phyloP scores from a whole-genome alignment of 495 filamentous ascomycete genomes.

The Penicillium fimorum region DNA sequence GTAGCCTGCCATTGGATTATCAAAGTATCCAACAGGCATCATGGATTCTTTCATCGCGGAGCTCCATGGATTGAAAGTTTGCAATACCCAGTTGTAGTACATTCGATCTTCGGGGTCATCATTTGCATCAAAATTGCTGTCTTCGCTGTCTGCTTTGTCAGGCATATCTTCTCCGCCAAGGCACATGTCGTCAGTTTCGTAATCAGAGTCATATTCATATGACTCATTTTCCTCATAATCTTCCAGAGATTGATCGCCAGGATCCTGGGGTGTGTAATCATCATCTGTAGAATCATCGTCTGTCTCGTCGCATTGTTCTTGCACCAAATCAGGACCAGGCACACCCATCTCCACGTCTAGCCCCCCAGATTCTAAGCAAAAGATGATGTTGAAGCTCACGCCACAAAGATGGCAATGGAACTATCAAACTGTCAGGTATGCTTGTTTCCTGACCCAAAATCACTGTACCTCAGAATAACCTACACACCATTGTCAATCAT shows the following conservation, averaged over 20 bases:
- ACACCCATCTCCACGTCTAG: too few relatives aligned
- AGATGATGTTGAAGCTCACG: constrained; percentile 31
- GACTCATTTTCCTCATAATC: neutral
- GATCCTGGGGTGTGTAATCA: constrained; percentile 7
- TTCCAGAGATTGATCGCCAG: neutral
- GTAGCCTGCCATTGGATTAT: constrained; percentile 26
- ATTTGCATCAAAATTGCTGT: neutral
- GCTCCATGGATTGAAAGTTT: neutral
- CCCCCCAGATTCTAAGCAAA: constrained; percentile 19
- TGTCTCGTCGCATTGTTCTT: constrained; percentile 8
- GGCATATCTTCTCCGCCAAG: neutral
- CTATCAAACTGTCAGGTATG: constrained; percentile 5
- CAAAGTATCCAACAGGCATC: constrained; percentile 15
- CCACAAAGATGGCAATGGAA: constrained; percentile 26
- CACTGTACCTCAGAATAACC: constrained; percentile 11
- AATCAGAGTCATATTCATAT: constrained; percentile 19
- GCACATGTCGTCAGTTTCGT: constrained; percentile 3
- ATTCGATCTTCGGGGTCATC: neutral
- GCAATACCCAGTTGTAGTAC: constrained; percentile 10
- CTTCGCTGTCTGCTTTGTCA: neutral
- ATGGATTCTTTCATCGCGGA: neutral
- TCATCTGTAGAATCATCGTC: neutral
- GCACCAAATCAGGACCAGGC: constrained; percentile 5
- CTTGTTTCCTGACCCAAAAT: neutral
- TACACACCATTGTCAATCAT: neutral